Evolutionary conservation across 2,329 filamentous ascomycete species (phyloP), one percentile per base, ranked within the genome.

Genomic region (Diplocarpon mali): DNA sequence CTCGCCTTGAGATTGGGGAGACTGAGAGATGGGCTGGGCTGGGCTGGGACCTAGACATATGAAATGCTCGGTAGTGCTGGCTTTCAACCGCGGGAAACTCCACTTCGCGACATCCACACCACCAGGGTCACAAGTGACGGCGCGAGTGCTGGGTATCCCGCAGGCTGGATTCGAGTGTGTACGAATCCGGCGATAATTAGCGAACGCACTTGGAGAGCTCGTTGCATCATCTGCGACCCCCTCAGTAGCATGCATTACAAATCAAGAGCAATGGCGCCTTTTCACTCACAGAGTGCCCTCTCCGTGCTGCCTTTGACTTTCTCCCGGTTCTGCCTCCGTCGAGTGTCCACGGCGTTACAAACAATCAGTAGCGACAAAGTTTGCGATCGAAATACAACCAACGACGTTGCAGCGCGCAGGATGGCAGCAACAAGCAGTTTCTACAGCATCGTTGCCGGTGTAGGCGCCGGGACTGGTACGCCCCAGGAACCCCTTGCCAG

Each of bases 401-500:
- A 24, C 20, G 7, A 24, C 4, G 7, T 24, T 24, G 20, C 20
- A 24, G 7, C 20, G 20, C 3, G 20, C 20, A 24, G 7, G 3
- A 24, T 24, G 20, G 49, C 55, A 38, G 56, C 59, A 45, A 36
- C 58, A 45, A 57, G 32, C 38, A 71, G 70, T 53, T 71, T 83
- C 56, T 83, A 80, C 61, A 77, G 81, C 40, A 67, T 88, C 48
- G 65, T 88, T 47, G 80, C 81, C 10, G 84, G 83, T 44, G 82
- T 79, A 35, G 84, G 84, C n/a, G 67, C 80, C 5, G 83, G 84
- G 47, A 87, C 76, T 37, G 68, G 69, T 68, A 57, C 37, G 9
- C 20, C 20, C 16, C 13, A 39, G 24, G 20, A 1, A 32, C 14
- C 15, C 15, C 32, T 7, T 9, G 37, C 15, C 14, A 24, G 14